phyloP scores from a whole-genome alignment of 2,329 filamentous ascomycete species.

The Diplodia seriata region DNA sequence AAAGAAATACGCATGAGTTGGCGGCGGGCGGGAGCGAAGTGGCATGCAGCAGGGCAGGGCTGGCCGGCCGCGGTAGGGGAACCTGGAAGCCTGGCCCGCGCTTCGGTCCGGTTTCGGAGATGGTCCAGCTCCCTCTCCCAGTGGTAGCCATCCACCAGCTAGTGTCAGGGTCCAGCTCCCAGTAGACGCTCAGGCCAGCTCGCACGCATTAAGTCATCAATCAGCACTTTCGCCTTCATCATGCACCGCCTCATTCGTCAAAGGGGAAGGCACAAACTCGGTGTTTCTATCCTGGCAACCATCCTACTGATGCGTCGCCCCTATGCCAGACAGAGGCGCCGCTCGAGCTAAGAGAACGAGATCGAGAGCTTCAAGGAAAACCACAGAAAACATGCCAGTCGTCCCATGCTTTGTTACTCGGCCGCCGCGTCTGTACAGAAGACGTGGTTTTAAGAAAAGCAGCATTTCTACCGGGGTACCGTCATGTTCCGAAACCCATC shows the following conservation, averaged over 20 bases:
- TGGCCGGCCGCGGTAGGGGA: conserved; percentile 2
- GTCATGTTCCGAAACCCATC: conserved; percentile 27
- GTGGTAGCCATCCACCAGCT: neutral
- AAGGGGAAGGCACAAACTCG: conserved; percentile 17
- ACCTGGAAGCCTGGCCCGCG: neutral
- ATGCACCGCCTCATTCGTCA: neutral
- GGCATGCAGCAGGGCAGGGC: conserved; percentile 16
- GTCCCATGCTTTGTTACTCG: conserved; percentile 19
- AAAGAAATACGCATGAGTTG: conserved; percentile 12
- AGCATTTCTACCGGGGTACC: conserved; percentile 29
- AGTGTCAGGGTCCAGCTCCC: neutral
- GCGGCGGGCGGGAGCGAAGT: conserved; percentile 20
- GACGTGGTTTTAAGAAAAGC: conserved; percentile 2
- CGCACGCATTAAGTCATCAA: neutral
- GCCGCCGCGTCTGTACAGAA: neutral
- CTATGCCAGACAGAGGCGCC: conserved; percentile 28
- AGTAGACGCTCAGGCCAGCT: neutral
- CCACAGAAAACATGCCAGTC: conserved; percentile 8
- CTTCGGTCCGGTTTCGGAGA: conserved; percentile 30
- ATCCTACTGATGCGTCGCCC: conserved; percentile 26
- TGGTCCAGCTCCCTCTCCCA: neutral
- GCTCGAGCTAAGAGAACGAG: conserved; percentile 1
- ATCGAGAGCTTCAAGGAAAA: neutral
- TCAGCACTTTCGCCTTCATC: neutral
- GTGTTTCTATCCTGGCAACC: conserved; percentile 30